Base-by-base conservation (phyloP, 495 filamentous ascomycete genomes). In the Xylaria telfairii region DNA sequence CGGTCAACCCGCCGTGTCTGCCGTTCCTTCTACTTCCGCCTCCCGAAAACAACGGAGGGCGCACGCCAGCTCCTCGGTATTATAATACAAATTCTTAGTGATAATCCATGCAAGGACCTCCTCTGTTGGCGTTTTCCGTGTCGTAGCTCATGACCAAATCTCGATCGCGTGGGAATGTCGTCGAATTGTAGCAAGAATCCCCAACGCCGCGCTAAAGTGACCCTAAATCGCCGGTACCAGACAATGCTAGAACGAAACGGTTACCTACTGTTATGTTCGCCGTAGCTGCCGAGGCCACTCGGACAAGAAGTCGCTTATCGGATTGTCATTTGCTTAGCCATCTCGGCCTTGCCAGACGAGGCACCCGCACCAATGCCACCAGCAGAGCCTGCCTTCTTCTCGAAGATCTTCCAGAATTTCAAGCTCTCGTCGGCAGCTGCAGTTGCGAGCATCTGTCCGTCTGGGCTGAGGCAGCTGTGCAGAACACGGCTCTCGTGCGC, bases 371-470 rank as follows among this genome's bases (percentile, higher is more conserved):
- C 86, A 24, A 86, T 85, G 46, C 90, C 84, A 17, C 83, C 74
- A 47, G 88, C 79, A 15, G 88, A 83, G 37, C 94, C 95, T 28
- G 94, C 82, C 87, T 97, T 97, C 89, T 96, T 97, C 87, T 99
- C 96, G 74, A 99, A 99, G 72, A 98, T 83, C 90, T 98, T 99
- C 96, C 96, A 99, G 88, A 99, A 99, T 82, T 99, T 99, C 79
- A 99, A 86, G 78, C 90, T 94, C 87, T 99, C 96, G 77, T 99
- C 96, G 21, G 94, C 94, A 68, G 94, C 93, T 60, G 96, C 94
- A 30, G 96, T 98, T 57, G 96, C 96, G 21, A 99, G 89, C 86
- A 97, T 97, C 85, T 98, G 95, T 41, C 96, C 96, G 77, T 98
- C 96, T 2, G 96, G 96, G 81, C 93, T 97, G 66, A 99, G 86